Evolutionary conservation across 208 protist species (phyloP).

Genomic region (Trypanosoma theileri): DNA sequence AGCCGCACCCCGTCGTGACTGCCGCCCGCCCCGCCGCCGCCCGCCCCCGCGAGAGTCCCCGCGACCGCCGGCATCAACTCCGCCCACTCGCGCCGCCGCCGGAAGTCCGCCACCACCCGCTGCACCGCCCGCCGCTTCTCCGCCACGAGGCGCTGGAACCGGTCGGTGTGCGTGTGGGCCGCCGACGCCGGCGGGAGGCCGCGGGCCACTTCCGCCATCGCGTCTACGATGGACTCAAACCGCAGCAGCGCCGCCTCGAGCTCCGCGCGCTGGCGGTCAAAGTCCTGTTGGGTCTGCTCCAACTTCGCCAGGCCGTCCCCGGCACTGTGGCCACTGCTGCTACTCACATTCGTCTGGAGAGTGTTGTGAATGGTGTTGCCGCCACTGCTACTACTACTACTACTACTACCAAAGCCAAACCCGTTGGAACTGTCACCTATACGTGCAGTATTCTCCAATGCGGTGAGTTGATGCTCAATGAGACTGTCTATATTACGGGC

Average conservation of each 20-base stretch:
- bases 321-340: background rate
- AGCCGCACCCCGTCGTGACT: slow-evolving; percentile 40
- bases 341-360: background rate
- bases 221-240: slow-evolving; percentile 32
- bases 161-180: slow-evolving; percentile 50
- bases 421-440: slow-evolving; percentile 34
- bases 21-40: slow-evolving; percentile 36
- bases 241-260: slow-evolving; percentile 29
- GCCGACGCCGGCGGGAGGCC: slow-evolving; percentile 23
- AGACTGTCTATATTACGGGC: slow-evolving; percentile 58
- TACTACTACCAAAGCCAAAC: background rate
- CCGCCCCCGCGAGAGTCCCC: slow-evolving; percentile 30
- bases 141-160: slow-evolving; percentile 50
- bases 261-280: slow-evolving; percentile 30
- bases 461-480: slow-evolving; percentile 57
- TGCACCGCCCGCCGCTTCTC: slow-evolving; percentile 56
- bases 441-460: slow-evolving; percentile 42
- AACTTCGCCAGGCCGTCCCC: slow-evolving; percentile 1
- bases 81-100: slow-evolving; percentile 40
- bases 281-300: slow-evolving; percentile 21
- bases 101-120: slow-evolving; percentile 47
- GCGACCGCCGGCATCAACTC: slow-evolving; percentile 50
- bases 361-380: background rate
- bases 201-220: slow-evolving; percentile 33
- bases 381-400: background rate